Evolutionary conservation across 75 land plant species (phyloP), one percentile per base, ranked within the genome.

Genomic region (Picea sitchensis): DNA sequence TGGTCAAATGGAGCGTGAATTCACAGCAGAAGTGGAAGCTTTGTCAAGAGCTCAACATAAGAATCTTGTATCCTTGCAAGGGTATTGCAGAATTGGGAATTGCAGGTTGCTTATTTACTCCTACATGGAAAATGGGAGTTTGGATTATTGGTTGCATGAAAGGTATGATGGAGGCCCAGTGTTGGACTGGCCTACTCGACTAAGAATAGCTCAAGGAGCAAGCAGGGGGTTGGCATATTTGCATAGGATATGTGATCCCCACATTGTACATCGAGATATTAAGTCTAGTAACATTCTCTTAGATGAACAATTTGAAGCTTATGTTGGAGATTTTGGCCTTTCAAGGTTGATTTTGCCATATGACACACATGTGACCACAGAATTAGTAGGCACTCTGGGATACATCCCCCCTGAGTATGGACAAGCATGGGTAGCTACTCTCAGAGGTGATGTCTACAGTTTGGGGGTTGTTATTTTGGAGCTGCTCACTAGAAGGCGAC

Each of bases 341-440:
- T 86, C 91, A 59, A 87, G 91, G 75, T 85, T 89, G 44, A 84
- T 89, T 18, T 61, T 78, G 68, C 81, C 91, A 17, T 78, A 73
- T 65, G 85, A 82, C n/a, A 89, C 91, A 1, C 91, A 89, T 79
- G 91, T 89, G 26, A 84, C 86, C 2, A 89, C 91, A 20, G 91
- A 89, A 30, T 67, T 89, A 26, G 91, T 89, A n/a, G 91, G 91
- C 58, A 90, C 91, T 61, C 61, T 90, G 71, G 91, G 91, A 32
- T 90, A 90, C 63, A 90, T 90, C 17, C 91, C 91, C 30, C 91
- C 91, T 12, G 91, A 89, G 23, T 89, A 89, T 74, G 80, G 86
- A 21, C 85, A 86, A 69, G 68, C 84, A 2, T 79, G 83, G 34
- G 82, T 82, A 20, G 88, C 88, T 1, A 84, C 88, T 1, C 80